Evolutionary conservation across 805 yeast genomes (phyloP).

Genomic region (Kurtzmaniella cleridarum): DNA sequence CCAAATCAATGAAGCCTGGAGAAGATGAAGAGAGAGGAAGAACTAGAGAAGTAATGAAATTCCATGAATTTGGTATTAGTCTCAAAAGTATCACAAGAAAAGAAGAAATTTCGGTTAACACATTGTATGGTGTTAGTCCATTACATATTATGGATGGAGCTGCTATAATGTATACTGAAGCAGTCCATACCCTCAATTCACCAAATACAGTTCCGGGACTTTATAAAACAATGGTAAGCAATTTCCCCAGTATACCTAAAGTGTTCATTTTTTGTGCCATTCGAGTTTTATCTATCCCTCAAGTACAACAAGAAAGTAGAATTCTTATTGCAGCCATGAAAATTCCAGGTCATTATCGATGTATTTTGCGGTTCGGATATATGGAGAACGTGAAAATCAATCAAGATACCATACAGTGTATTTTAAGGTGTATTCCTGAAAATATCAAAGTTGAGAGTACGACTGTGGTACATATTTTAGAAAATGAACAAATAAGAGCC

Average conservation of each 20-base stretch:
- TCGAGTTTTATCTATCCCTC: slow-evolving; percentile 39
- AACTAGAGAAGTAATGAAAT: not conserved
- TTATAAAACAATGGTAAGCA: slow-evolving; percentile 29
- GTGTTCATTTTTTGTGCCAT: slow-evolving; percentile 40
- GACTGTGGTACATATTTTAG: slow-evolving; percentile 21
- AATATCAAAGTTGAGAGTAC: slow-evolving; percentile 3
- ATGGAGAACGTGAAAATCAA: slow-evolving; percentile 33
- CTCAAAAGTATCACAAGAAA: not conserved
- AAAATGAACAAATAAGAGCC: slow-evolving; percentile 19
- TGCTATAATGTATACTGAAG: slow-evolving; percentile 38
- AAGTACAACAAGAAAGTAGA: slow-evolving; percentile 33
- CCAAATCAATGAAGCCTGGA: slow-evolving; percentile 6
- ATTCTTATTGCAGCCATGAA: slow-evolving; percentile 35
- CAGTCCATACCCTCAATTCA: slow-evolving; percentile 30
- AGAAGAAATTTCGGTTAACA: slow-evolving; percentile 6
- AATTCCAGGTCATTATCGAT: slow-evolving; percentile 43
- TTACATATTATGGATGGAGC: slow-evolving; percentile 28
- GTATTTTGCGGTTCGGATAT: slow-evolving; percentile 46
- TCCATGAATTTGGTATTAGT: slow-evolving; percentile 1
- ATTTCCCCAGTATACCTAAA: slow-evolving; percentile 40
- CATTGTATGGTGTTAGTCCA: slow-evolving; percentile 15
- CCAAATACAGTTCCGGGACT: slow-evolving; percentile 44
- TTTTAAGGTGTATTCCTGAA: slow-evolving; percentile 17
- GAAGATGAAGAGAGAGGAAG: not conserved
- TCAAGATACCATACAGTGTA: slow-evolving; percentile 12